A percentile compares a stretch with the other conserved stretches of the same genome.
Conservation (phyloP, 306 rosid species). For the Vigna unguiculata region DNA sequence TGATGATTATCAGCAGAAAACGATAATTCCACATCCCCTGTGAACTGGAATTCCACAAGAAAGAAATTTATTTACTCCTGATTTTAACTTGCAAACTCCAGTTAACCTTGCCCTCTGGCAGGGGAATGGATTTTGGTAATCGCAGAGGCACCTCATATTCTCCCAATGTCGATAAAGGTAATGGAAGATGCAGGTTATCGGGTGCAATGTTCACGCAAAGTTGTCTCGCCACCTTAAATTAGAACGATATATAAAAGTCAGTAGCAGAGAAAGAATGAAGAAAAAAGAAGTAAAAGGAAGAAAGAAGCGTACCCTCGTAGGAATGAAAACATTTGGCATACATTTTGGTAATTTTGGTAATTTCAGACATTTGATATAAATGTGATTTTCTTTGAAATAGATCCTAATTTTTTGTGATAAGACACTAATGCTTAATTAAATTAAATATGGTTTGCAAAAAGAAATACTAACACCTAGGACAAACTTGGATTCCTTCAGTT, state of each 20-base stretch:
- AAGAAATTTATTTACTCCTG: constrained; percentile 56
- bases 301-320: neutral
- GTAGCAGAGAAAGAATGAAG: neutral
- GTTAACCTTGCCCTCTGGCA: constrained; percentile 80
- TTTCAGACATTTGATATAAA: neutral
- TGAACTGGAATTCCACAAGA: constrained; percentile 34
- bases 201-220: constrained; percentile 65
- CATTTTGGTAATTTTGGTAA: neutral
- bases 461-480: neutral
- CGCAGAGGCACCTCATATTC: constrained; percentile 87
- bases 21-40: constrained; percentile 16
- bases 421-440: neutral
- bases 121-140: constrained; percentile 80
- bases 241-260: constrained; percentile 27
- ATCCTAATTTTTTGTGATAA: constrained; percentile 2
- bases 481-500: neutral
- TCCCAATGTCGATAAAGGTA: constrained; percentile 67
- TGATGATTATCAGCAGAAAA: constrained; percentile 30
- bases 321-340: neutral
- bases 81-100: constrained; percentile 81
- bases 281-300: neutral
- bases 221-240: constrained; percentile 81
- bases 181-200: constrained; percentile 56
- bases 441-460: neutral
- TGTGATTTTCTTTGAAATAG: neutral